Evolutionary conservation across 176 grass and related monocot genomes (phyloP).

Genomic region (Ampelocalamus luodianensis): DNA sequence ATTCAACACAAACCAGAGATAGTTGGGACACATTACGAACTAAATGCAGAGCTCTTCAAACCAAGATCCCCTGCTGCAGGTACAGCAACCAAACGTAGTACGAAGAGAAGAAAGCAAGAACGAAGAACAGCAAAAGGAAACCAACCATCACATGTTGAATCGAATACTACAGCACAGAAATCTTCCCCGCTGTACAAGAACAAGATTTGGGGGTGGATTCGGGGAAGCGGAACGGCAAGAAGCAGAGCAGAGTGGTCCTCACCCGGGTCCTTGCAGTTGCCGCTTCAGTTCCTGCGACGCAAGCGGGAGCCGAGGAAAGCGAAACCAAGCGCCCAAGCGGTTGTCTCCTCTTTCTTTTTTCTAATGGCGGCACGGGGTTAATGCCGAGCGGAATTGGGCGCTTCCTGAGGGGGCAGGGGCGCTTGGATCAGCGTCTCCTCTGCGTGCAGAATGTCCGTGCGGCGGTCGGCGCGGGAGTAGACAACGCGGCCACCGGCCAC

Average conservation of each 20-base stretch:
- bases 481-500: constrained; percentile 5
- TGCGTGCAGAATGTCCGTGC: background rate
- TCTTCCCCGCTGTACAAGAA: background rate
- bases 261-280: constrained; percentile 31
- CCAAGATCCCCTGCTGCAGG: constrained; percentile 1
- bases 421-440: background rate
- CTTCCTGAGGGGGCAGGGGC: background rate
- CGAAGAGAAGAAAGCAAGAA: background rate
- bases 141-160: constrained; percentile 13
- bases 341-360: background rate
- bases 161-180: background rate
- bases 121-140: background rate
- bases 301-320: constrained; percentile 14
- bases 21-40: background rate
- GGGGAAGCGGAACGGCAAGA: background rate
- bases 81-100: background rate
- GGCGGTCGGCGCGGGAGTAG: constrained; percentile 25
- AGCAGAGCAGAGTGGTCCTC: constrained; percentile 2
- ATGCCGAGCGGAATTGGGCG: background rate
- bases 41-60: background rate
- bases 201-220: background rate
- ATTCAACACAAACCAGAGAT: background rate
- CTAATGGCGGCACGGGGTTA: constrained; percentile 15
- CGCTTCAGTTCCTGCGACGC: constrained; percentile 24
- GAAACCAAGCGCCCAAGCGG: background rate